Percentiles rank a stretch among this genome's conserved stretches.
Evolutionary conservation across 179 eudicot species (phyloP).

Genomic region (Drosera spatulata): DNA sequence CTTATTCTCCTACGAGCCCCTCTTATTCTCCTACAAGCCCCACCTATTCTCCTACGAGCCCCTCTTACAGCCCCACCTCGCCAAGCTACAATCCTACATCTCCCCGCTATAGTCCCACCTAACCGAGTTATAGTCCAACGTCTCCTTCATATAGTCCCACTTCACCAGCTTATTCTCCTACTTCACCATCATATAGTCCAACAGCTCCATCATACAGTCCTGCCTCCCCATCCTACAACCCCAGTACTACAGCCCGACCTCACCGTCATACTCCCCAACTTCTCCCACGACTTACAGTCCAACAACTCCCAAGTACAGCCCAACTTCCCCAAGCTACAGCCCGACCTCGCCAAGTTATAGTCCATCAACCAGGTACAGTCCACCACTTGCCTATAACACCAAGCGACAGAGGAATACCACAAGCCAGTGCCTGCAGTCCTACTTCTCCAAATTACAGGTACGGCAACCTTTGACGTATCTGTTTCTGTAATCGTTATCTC

Average conservation of each 20-base stretch:
- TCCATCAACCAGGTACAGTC: constrained; percentile 8
- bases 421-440: constrained; percentile 60
- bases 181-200: constrained; percentile 33
- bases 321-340: constrained; percentile 3
- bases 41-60: too few species aligned
- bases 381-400: constrained; percentile 51
- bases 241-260: constrained; percentile 6
- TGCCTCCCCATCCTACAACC: constrained; percentile 2
- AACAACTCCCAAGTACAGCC: constrained; percentile 3
- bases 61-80: constrained; percentile 72
- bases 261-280: constrained; percentile 4
- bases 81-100: constrained; percentile 84
- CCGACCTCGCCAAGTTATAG: constrained; percentile 3
- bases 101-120: constrained; percentile 76
- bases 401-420: constrained; percentile 44
- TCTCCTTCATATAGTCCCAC: constrained; percentile 94
- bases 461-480: too few species aligned
- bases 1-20: constrained; percentile 81
- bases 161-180: constrained; percentile 42
- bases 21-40: constrained; percentile 74
- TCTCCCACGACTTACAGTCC: constrained; percentile 5
- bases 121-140: constrained; percentile 84
- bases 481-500: too few species aligned
- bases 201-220: constrained; percentile 40
- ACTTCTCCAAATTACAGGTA: constrained; percentile 62